Conservation (phyloP, 164 flowering plant genomes). For the Piper longum region DNA sequence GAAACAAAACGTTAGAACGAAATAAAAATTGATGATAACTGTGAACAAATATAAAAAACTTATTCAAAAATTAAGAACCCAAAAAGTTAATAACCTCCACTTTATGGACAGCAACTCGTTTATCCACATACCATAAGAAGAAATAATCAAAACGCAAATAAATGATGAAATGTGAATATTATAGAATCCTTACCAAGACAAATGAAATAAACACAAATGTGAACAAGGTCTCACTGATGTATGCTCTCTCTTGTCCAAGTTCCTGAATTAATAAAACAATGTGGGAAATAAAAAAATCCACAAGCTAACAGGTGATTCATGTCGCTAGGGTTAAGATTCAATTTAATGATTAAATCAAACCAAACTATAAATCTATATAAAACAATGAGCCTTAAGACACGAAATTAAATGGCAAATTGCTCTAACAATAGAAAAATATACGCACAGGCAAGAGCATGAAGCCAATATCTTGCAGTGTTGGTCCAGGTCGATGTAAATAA, state of each 20-base stretch:
- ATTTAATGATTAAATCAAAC: no score
- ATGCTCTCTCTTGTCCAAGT: conserved; percentile 79
- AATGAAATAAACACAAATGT: conserved; percentile 63
- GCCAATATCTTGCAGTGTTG: conserved; percentile 85
- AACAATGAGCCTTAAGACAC: no score
- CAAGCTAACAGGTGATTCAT: no score
- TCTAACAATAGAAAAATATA: background rate
- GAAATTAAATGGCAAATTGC: no score
- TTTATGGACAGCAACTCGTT: no score
- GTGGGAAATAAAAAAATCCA: background rate
- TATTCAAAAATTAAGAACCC: no score
- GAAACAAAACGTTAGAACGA: background rate
- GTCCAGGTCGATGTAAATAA: conserved; percentile 92
- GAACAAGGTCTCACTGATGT: conserved; percentile 86
- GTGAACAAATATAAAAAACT: background rate
- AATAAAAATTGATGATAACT: background rate
- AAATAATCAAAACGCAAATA: background rate
- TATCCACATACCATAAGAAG: no score
- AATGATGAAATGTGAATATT: conserved; percentile 2
- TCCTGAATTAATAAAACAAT: conserved; percentile 31
- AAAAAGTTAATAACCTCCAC: no score
- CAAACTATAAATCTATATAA: no score
- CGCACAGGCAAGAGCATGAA: conserved; percentile 81
- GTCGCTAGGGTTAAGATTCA: no score
- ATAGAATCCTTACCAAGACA: conserved; percentile 44